A percentile compares a stretch with the other conserved stretches of the same genome.
Evolutionary conservation across 2,329 filamentous ascomycete species (phyloP).

Genomic region (Colletotrichum sp.): DNA sequence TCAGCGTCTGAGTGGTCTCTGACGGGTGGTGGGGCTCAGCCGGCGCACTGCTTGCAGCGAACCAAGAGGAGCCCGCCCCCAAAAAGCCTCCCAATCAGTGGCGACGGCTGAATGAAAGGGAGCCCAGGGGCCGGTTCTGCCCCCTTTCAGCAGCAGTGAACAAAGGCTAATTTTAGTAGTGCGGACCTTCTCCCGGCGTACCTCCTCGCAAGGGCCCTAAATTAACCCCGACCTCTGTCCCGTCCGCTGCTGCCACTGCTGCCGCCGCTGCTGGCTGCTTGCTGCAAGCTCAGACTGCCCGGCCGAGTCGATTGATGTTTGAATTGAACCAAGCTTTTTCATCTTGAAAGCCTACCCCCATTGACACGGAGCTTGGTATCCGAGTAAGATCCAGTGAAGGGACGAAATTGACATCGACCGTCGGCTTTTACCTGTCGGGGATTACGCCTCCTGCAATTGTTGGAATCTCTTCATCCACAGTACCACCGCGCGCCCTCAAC

Average conservation of each 20-base stretch:
- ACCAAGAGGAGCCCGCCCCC: not conserved
- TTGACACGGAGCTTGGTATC: not conserved
- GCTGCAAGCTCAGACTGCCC: not conserved
- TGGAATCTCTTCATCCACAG: not conserved
- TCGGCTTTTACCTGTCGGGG: not conserved
- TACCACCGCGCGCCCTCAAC: not conserved
- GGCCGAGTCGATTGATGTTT: not conserved
- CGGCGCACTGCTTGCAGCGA: constrained; percentile 1
- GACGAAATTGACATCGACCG: not conserved
- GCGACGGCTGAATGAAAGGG: not conserved
- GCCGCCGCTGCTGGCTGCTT: not conserved
- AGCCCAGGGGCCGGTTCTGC: not conserved
- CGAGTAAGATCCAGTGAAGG: not conserved
- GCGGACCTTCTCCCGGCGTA: not conserved
- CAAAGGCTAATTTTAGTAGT: constrained; percentile 15
- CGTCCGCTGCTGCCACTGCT: not conserved
- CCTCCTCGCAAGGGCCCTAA: not conserved
- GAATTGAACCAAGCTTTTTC: constrained; percentile 9
- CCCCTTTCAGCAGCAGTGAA: not conserved
- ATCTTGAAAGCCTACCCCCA: not conserved
- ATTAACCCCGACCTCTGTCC: not conserved
- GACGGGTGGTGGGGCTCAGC: not conserved
- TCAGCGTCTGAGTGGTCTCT: not conserved
- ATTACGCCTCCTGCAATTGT: not conserved
- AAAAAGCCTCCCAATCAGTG: not conserved